A percentile compares a stretch with the other conserved stretches of the same genome.
Conservation (phyloP, 2,329 filamentous ascomycete genomes). For the Cordyceps fumosorosea region DNA sequence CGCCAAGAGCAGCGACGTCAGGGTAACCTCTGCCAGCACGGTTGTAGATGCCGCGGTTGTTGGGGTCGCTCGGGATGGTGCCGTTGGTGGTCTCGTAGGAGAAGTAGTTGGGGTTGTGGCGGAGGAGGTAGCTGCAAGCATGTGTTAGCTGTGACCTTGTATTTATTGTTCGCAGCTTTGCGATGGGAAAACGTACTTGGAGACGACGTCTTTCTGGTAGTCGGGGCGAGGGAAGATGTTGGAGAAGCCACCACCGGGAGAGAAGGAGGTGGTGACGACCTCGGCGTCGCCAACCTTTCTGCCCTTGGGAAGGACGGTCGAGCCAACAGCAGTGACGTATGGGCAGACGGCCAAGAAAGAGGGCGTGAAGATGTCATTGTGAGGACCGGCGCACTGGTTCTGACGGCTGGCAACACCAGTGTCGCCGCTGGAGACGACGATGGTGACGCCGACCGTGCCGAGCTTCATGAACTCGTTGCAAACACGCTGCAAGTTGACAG, state of each 20-base stretch:
- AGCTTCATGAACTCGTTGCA: slow-evolving; percentile 41
- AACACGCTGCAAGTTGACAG: slow-evolving; percentile 23
- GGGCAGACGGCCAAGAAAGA: slow-evolving; percentile 34
- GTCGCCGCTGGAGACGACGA: slow-evolving; percentile 36
- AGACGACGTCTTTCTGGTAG: slow-evolving; percentile 38
- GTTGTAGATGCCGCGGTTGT: slow-evolving; percentile 35
- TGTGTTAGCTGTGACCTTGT: slow-evolving; percentile 16
- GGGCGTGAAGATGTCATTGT: slow-evolving; percentile 24
- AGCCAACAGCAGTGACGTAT: slow-evolving; percentile 42
- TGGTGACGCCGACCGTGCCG: slow-evolving; percentile 35
- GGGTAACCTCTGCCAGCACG: slow-evolving; percentile 30
- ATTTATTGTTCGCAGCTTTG: too few relatives aligned
- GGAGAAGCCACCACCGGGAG: slow-evolving; percentile 20
- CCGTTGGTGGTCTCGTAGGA: slow-evolving; percentile 27
- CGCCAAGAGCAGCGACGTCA: slow-evolving; percentile 38
- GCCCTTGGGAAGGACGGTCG: slow-evolving; percentile 37
- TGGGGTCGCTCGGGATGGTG: slow-evolving; percentile 26
- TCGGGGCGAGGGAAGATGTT: slow-evolving; percentile 37
- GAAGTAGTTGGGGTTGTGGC: slow-evolving; percentile 13
- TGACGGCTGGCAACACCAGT: slow-evolving; percentile 26
- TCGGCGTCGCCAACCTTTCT: slow-evolving; percentile 39
- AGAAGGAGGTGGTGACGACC: slow-evolving; percentile 40
- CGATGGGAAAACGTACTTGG: slow-evolving; percentile 11
- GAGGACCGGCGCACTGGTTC: slow-evolving; percentile 13
- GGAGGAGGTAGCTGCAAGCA: slow-evolving; percentile 26